Evolutionary conservation across 73 alveolate species (phyloP), one percentile per base, ranked within the genome.

Genomic region (Symbiodinium natans): DNA sequence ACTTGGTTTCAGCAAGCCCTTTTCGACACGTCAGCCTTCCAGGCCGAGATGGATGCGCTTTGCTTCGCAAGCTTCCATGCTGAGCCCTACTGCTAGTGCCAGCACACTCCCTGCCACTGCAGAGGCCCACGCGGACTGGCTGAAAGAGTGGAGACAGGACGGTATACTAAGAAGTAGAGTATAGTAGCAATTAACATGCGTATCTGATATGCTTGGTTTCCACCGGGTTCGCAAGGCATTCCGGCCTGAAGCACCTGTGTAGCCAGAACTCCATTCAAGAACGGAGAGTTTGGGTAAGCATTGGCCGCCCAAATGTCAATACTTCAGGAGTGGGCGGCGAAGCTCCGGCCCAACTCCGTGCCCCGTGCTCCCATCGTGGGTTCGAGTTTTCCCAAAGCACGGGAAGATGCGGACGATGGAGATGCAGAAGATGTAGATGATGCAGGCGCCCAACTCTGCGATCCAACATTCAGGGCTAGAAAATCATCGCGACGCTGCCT

Each of bases 121-220:
- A 15, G 36, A 63, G 80, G 80, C 80, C 80, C 80, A 63, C 19
- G 80, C 80, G 19, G 80, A 63, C 13, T 63, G 80, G 80, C 31
- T 63, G 80, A 63, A 63, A n/a, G 38, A 63, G 80, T 63, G 80
- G 80, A 63, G 80, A 63, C 80, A 63, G 80, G 80, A 63, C 80
- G 31, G 71, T n/a, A n/a, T n/a, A n/a, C n/a, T n/a, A n/a, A n/a
- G n/a, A n/a, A n/a, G n/a, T n/a, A n/a, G n/a, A n/a, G n/a, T n/a
- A n/a, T n/a, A n/a, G n/a, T 46, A 46, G 59, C 59, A 46, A 46
- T 46, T 13, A 13, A 46, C 59, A 46, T n/a, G n/a, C n/a, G n/a
- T n/a, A n/a, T n/a, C n/a, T n/a, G n/a, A n/a, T n/a, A n/a, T n/a
- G n/a, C n/a, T n/a, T n/a, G n/a, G n/a, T n/a, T n/a, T n/a, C n/a